phyloP scores from a whole-genome alignment of 2,329 filamentous ascomycete species.

The Cadophora sp. region DNA sequence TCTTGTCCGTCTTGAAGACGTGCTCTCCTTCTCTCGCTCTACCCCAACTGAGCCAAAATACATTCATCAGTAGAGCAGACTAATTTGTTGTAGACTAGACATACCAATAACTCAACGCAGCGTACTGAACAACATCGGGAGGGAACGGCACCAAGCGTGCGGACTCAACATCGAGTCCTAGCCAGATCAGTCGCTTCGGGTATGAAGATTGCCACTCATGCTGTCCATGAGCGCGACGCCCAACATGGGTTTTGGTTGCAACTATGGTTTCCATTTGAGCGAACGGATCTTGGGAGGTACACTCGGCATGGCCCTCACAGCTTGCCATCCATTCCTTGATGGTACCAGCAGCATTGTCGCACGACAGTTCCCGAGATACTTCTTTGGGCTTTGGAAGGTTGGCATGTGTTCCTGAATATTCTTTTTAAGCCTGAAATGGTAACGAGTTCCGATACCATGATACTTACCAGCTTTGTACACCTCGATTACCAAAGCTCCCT shows the following conservation, averaged over 20 bases:
- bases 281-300: slow-evolving; percentile 7
- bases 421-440: background rate
- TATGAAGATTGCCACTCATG: background rate
- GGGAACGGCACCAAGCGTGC: slow-evolving; percentile 10
- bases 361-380: slow-evolving; percentile 16
- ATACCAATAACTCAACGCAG: slow-evolving; percentile 24
- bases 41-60: slow-evolving; percentile 8
- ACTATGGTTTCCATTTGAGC: background rate
- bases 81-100: background rate
- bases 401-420: slow-evolving; percentile 5
- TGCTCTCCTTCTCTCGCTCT: background rate
- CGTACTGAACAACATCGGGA: slow-evolving; percentile 8
- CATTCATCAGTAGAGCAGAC: background rate
- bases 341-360: slow-evolving; percentile 9
- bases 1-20: slow-evolving; percentile 10
- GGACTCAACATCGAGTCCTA: slow-evolving; percentile 1
- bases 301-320: slow-evolving; percentile 14
- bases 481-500: slow-evolving; percentile 18
- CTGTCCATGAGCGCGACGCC: background rate
- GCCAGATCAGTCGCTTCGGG: slow-evolving; percentile 20
- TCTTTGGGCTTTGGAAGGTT: slow-evolving; percentile 18
- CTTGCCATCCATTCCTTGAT: slow-evolving; percentile 13
- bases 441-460: background rate
- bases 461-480: slow-evolving; percentile 9
- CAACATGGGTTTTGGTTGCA: background rate